A percentile compares a stretch with the other conserved stretches of the same genome.
phyloP scores from a whole-genome alignment of 163 green algal species.

The Volvox carteri region DNA sequence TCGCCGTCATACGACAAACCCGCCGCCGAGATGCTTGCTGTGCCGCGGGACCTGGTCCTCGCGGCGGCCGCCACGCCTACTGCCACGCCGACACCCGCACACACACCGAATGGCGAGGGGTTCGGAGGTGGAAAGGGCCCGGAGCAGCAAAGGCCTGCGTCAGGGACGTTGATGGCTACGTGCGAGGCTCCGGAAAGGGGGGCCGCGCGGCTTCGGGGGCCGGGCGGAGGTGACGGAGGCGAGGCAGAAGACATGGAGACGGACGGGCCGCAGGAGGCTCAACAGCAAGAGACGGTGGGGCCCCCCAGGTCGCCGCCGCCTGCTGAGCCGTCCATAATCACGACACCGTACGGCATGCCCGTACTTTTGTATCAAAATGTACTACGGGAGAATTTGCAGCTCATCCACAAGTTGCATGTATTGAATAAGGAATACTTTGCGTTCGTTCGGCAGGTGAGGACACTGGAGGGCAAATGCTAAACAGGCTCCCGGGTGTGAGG shows the following conservation, averaged over 20 bases:
- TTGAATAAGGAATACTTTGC: constrained; percentile 77
- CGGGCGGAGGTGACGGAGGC: background rate
- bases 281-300: background rate
- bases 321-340: background rate
- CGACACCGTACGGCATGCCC: constrained; percentile 63
- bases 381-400: constrained; percentile 57
- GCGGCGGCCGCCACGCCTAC: background rate
- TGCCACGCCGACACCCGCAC: background rate
- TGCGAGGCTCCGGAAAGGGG: background rate
- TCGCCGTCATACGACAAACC: constrained; percentile 36
- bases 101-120: background rate
- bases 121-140: background rate
- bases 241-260: constrained; percentile 10
- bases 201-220: background rate
- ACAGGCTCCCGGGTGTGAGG: too few species aligned
- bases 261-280: constrained; percentile 6
- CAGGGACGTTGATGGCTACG: background rate
- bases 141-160: background rate
- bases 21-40: background rate
- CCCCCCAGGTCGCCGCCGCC: background rate
- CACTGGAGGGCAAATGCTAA: too few species aligned
- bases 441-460: constrained; percentile 61
- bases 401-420: constrained; percentile 67
- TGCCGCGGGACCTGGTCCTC: constrained; percentile 24
- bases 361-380: constrained; percentile 57